Evolutionary conservation across 2,329 filamentous ascomycete species (phyloP).

Genomic region (Microcyclosporella mali): DNA sequence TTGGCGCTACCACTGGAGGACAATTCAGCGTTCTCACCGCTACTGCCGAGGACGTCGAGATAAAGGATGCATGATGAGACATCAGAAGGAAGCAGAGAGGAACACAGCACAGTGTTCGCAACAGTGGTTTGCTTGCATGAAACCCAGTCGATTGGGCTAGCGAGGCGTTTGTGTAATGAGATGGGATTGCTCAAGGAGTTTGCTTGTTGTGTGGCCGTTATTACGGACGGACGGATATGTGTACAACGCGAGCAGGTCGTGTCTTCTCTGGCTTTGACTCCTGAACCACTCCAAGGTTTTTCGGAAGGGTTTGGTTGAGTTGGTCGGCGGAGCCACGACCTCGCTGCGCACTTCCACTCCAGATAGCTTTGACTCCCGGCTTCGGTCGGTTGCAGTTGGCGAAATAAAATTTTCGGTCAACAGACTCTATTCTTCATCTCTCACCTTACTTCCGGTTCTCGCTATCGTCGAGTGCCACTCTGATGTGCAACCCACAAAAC

Average conservation of each 20-base stretch:
- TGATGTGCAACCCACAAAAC: not conserved
- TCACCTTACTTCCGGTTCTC: no score
- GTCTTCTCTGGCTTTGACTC: not conserved
- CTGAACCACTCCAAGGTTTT: not conserved
- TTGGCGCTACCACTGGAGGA: conserved; percentile 78
- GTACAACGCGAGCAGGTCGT: not conserved
- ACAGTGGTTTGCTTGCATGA: not conserved
- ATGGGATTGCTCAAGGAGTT: not conserved
- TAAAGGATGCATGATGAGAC: conserved; percentile 8
- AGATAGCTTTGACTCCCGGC: conserved; percentile 1
- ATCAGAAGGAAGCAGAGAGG: not conserved
- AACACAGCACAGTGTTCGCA: not conserved
- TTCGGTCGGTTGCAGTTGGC: not conserved
- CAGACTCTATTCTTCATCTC: no score
- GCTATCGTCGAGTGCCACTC: no score
- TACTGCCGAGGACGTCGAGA: conserved; percentile 10
- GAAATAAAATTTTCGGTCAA: no score
- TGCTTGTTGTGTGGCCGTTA: not conserved
- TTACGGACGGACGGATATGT: not conserved
- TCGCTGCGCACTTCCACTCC: no score
- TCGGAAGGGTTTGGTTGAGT: not conserved
- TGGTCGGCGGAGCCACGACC: no score
- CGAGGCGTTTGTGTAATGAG: not conserved
- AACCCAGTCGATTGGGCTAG: not conserved
- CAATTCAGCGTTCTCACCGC: conserved; percentile 60